These are phyloP conservation scores for Leptographium galeiforme DNA, from an alignment of 2,329 filamentous ascomycete genomes.

Conservation along the genomic window DNA sequence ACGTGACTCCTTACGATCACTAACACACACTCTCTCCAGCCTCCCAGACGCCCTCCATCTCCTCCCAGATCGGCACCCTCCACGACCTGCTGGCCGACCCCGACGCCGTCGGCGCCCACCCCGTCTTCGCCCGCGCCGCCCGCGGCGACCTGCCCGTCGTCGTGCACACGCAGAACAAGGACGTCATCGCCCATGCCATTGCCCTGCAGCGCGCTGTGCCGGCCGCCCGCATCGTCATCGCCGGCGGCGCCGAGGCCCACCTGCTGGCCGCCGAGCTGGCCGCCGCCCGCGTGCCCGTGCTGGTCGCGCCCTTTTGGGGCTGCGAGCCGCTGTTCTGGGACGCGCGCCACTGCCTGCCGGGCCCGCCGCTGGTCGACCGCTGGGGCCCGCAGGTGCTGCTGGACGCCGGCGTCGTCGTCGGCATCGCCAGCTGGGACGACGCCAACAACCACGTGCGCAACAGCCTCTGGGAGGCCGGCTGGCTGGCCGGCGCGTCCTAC, in stretches of 20 bases:
- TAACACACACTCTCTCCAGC: background rate
- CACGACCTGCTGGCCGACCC: background rate
- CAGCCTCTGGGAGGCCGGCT: background rate
- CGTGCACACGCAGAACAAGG: constrained; percentile 25
- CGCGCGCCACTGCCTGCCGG: constrained; percentile 22
- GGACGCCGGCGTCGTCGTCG: constrained; percentile 22
- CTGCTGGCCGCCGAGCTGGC: constrained; percentile 18
- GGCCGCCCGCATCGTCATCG: constrained; percentile 20
- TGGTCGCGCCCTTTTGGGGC: constrained; percentile 18
- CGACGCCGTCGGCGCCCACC: background rate
- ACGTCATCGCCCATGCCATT: constrained; percentile 14
- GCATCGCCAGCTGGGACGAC: constrained; percentile 1
- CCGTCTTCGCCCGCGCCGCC: constrained; percentile 6
- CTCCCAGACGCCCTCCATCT: background rate
- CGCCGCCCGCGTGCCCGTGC: constrained; percentile 25
- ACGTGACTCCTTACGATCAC: background rate
- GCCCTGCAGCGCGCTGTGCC: constrained; percentile 23
- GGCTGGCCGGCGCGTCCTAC: constrained; percentile 9
- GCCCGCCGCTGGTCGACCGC: constrained; percentile 22
- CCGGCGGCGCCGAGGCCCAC: constrained; percentile 21
- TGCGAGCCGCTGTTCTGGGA: constrained; percentile 23
- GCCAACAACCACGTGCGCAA: constrained; percentile 1
- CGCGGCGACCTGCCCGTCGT: constrained; percentile 25
- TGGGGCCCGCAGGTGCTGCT: constrained; percentile 16
- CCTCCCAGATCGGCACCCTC: background rate